Percentiles rank a stretch among this genome's conserved stretches.
phyloP scores from a whole-genome alignment of 805 yeast species.

The Metschnikowia chrysomelidarum region DNA sequence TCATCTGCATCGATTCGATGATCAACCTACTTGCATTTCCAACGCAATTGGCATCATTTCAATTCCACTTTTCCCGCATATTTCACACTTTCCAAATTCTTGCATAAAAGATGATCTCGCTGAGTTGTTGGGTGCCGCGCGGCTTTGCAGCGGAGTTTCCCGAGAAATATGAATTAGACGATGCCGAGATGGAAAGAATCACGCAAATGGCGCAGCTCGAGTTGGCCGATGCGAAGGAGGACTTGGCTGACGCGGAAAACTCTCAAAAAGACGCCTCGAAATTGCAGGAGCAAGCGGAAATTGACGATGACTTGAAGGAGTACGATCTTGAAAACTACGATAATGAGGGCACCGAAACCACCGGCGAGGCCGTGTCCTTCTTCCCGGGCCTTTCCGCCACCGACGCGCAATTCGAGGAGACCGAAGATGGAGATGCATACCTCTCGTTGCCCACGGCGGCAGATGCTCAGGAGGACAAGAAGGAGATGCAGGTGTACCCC shows the following conservation, averaged over 20 bases:
- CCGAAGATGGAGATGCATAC: slow-evolving; percentile 51
- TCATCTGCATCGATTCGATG: no score
- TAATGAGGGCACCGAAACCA: slow-evolving; percentile 45
- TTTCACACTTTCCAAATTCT: no score
- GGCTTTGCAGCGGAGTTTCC: slow-evolving; percentile 95
- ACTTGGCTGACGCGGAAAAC: slow-evolving; percentile 48
- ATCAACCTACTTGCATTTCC: no score
- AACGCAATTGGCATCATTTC: no score
- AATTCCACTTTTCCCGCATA: no score
- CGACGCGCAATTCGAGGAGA: slow-evolving; percentile 51
- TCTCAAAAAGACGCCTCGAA: slow-evolving; percentile 12
- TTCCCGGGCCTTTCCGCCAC: slow-evolving; percentile 66
- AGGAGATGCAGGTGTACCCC: slow-evolving; percentile 82
- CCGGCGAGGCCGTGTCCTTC: slow-evolving; percentile 62
- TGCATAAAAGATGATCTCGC: slow-evolving; percentile 72
- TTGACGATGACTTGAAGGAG: slow-evolving; percentile 84
- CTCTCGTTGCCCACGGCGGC: slow-evolving; percentile 59
- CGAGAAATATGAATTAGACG: slow-evolving; percentile 80
- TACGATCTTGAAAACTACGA: slow-evolving; percentile 86
- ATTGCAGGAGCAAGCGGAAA: slow-evolving; percentile 55
- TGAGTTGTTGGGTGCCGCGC: slow-evolving; percentile 94
- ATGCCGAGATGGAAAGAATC: slow-evolving; percentile 90
- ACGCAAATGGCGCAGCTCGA: slow-evolving; percentile 80
- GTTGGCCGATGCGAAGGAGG: slow-evolving; percentile 71
- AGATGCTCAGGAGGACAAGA: slow-evolving; percentile 72